Base-by-base conservation (phyloP, 1,139 yeast species). In the Geotrichum restrictum region DNA sequence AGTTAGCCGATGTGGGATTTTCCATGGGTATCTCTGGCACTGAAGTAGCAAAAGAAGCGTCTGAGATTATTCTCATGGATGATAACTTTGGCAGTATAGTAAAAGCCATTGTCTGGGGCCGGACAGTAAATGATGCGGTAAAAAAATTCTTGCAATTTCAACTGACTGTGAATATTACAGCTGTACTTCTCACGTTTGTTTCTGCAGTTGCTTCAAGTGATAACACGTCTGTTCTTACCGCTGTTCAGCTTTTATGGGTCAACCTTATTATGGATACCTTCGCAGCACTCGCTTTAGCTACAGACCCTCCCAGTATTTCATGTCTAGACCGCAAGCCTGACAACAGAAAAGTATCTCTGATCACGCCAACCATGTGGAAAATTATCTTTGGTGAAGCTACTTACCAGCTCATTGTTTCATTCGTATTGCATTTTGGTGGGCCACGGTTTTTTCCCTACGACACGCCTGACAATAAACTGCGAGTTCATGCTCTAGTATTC, bases 81-180 rank as follows among this genome's bases (percentile, higher is more conserved):
- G 98, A 93, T 72, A 95, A 93, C 73, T 93, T 93, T 65, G 77
- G 91, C 8, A 93, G 95, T 53, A 93, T 93, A 68, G 98, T 93
- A 49, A 88, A 88, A 69, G 98, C 98, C 14, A 88, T 93, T 64
- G 88, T 88, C 71, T 93, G 98, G 98, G 98, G 98, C 54, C 81
- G 98, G 69, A 91, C 98, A 51, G 98, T 93, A 57, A 85, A 95
- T 16, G 83, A 85, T 33, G 89, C 98, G 1, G 95, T 93, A 65
- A 88, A 88, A 69, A 93, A 93, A 69, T 93, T 93, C 65, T 83
- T 93, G 67, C 98, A 91, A 71, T 93, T 93, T 70, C 98, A 93
- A 71, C 76, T 93, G 62, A 93, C 98, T 3, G 98, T 93, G 53
- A 93, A 93, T 65, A 80, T 93, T 51, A 93, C 98, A 39, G 99